Conservation (phyloP, 2,329 filamentous ascomycete genomes). For the Geosmithia morbida region DNA sequence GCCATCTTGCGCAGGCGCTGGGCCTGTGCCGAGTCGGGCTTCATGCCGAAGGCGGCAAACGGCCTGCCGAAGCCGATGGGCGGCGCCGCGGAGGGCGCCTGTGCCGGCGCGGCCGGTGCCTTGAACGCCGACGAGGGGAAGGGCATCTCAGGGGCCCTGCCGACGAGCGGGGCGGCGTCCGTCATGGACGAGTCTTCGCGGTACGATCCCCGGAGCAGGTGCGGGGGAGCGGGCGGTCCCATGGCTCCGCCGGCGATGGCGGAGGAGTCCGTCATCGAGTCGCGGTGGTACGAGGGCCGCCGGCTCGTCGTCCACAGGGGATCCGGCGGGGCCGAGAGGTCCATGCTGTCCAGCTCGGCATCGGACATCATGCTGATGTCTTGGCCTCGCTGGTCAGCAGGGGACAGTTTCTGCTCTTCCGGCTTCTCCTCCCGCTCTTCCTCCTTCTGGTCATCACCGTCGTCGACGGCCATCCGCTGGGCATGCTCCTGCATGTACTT, state of each 20-base stretch:
- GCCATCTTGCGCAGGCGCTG: slow-evolving; percentile 33
- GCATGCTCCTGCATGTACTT: slow-evolving; percentile 70
- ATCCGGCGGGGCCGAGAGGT: slow-evolving; percentile 22
- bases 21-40: slow-evolving; percentile 11
- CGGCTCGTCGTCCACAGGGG: slow-evolving; percentile 25
- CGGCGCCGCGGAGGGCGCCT: neutral
- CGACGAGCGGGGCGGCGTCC: neutral
- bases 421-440: neutral
- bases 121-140: slow-evolving; percentile 1
- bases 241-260: slow-evolving; percentile 13
- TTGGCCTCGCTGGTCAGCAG: neutral
- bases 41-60: slow-evolving; percentile 24
- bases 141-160: neutral
- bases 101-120: neutral
- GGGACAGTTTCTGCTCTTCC: neutral
- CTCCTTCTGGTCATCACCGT: slow-evolving; percentile 1
- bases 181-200: slow-evolving; percentile 1
- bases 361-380: slow-evolving; percentile 17
- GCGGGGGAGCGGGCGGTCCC: slow-evolving; percentile 2
- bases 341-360: slow-evolving; percentile 28
- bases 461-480: slow-evolving; percentile 29
- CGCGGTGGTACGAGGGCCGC: slow-evolving; percentile 12
- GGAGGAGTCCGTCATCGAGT: slow-evolving; percentile 23
- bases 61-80: slow-evolving; percentile 25
- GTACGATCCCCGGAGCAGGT: neutral